Evolutionary conservation across 208 protist species (phyloP), one percentile per base, ranked within the genome.

Genomic region (Trypanosoma boissoni): DNA sequence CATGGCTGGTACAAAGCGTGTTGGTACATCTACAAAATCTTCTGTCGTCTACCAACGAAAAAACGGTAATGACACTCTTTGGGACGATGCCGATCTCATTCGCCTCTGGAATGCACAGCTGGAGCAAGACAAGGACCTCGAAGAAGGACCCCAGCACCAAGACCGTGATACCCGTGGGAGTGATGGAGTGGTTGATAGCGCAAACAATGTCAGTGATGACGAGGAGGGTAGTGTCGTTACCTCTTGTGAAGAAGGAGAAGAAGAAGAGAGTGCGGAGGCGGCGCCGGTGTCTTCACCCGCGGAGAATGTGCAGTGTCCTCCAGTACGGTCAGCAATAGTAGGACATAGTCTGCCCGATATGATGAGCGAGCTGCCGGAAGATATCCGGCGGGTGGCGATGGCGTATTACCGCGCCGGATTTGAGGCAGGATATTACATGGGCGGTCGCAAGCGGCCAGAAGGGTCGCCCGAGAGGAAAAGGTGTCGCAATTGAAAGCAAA

Each of bases 51-150:
- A 43, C 26, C 28, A 44, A 29, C 48, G 46, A 6, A 55, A 55
- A 5, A 14, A 1, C 21, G 78, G 88, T 55, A 48, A 74, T 34
- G 56, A 64, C 5, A 76, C 79, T 3, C 63, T 95, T 0, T 95
- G 88, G 86, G 85, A 95, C 54, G 88, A 95, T 64, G 63, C 55
- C 9, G 83, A 90, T n/a, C 71, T 95, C 16, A 64, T 92, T 51
- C 64, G 72, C 43, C 57, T 91, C 1, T 95, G 83, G 58, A 87
- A 91, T 42, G 76, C 63, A 52, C 85, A 95, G 58, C 56, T 92
- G n/a, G 78, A 78, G 43, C n/a, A 58, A 6, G 26, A 63, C 16
- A 18, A 44, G 27, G 36, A 34, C 8, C 9, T 45, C 12, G 44
- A 50, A 23, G 21, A 24, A 29, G 20, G 32, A 23, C 10, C 10